Base-by-base conservation (phyloP, 768 basidiomycete species). In the Pilatotrama ljubarskyi region DNA sequence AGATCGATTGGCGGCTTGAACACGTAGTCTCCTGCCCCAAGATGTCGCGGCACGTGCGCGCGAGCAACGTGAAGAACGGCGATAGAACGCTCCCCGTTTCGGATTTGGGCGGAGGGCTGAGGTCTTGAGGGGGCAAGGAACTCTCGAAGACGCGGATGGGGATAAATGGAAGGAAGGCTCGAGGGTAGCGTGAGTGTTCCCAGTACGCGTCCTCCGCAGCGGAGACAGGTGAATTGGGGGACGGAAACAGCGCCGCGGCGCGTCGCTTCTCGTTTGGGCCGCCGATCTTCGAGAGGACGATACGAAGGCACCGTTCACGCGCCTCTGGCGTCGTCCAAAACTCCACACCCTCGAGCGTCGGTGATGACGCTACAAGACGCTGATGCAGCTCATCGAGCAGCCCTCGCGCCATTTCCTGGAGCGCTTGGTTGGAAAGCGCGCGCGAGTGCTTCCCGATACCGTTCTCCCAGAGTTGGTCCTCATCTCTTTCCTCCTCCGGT, bases 291-390 rank as follows among this genome's bases (percentile, higher is more conserved):
- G 79, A 77, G 11, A 66, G 54, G 4, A 93, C 85, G 56, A 95
- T 94, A n/a, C 83, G 79, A 18, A 87, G 74, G 66, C 87, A 88
- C 5, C 92, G 82, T 49, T 83, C 80, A 42, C 83, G 82, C 0
- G 91, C 92, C 69, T 94, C 93, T 0, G 72, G 69, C 0, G 92
- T 95, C 5, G 90, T 87, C 90, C 91, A 96, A 61, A 94, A 93
- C 46, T 82, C 78, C 7, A 90, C 76, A 1, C 70, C 36, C 14
- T 53, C 47, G 17, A 53, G 61, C 10, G n/a, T 5, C 5, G 51
- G 22, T 5, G 47, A 41, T 7, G 40, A 51, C 3, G 71, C 50
- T 9, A 64, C 18, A 10, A 86, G 69, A 36, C 81, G 80, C 24
- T 83, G 80, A 47, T 75, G 74, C 42, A 93, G 78, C 59, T 90